These are phyloP conservation scores for Trichoderma virens DNA, from an alignment of 495 filamentous ascomycete genomes.

Conservation along the genomic window DNA sequence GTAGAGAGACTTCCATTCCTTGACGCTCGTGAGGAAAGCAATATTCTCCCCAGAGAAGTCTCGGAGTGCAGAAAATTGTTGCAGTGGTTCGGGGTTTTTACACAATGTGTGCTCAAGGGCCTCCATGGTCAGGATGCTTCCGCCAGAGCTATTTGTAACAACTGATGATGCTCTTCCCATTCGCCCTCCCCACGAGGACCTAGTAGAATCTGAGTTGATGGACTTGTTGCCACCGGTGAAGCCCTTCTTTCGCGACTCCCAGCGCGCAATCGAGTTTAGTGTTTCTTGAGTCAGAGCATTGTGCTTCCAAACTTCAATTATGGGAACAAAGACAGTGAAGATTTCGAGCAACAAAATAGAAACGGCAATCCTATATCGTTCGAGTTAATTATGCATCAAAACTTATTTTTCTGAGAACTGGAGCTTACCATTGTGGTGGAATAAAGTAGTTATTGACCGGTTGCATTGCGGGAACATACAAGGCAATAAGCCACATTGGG, in stretches of 20 bases:
- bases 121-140: constrained; percentile 46
- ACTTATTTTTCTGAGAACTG: too few relatives aligned
- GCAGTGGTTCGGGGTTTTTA: constrained; percentile 46
- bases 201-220: constrained; percentile 9
- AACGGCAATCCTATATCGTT: constrained; percentile 22
- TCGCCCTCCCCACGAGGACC: constrained; percentile 20
- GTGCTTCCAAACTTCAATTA: constrained; percentile 24
- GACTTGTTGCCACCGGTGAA: constrained; percentile 9
- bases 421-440: constrained; percentile 41
- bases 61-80: constrained; percentile 50
- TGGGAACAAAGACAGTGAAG: constrained; percentile 40
- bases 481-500: constrained; percentile 49
- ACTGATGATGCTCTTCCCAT: constrained; percentile 17
- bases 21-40: constrained; percentile 51
- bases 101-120: constrained; percentile 52
- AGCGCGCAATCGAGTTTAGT: constrained; percentile 21
- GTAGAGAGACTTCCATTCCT: constrained; percentile 42
- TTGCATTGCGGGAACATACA: constrained; percentile 44
- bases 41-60: constrained; percentile 66
- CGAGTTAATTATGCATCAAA: background rate
- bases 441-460: constrained; percentile 41
- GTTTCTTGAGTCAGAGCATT: constrained; percentile 24
- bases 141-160: constrained; percentile 25
- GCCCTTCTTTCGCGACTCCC: constrained; percentile 26
- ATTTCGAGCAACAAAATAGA: constrained; percentile 41